A percentile compares a stretch with the other conserved stretches of the same genome.
phyloP scores from a whole-genome alignment of 2,329 filamentous ascomycete genomes.

The Nemania diffusa region DNA sequence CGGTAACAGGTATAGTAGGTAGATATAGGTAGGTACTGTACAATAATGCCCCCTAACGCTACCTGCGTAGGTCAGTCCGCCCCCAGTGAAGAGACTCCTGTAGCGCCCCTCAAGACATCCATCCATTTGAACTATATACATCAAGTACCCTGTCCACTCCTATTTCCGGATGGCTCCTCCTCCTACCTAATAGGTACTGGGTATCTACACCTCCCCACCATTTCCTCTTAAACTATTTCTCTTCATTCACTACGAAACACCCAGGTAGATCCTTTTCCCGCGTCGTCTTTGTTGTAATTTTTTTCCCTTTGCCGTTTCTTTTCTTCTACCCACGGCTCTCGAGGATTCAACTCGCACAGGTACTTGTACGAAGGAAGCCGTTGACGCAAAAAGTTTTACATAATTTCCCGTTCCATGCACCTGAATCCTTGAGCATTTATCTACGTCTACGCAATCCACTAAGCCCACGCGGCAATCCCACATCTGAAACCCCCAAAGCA shows the following conservation, averaged over 20 bases:
- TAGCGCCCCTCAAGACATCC: neutral
- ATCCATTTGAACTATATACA: neutral
- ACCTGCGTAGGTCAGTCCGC: neutral
- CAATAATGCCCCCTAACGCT: neutral
- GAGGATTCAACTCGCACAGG: slow-evolving; percentile 9
- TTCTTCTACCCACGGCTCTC: neutral
- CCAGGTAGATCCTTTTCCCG: slow-evolving; percentile 17
- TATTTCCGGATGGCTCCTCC: slow-evolving; percentile 24
- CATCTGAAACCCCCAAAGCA: slow-evolving; percentile 42
- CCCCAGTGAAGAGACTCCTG: neutral
- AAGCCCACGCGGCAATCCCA: slow-evolving; percentile 35
- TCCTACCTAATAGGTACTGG: neutral
- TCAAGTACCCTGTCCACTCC: slow-evolving; percentile 25
- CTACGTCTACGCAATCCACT: slow-evolving; percentile 23
- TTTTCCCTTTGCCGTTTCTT: neutral
- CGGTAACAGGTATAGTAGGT: neutral
- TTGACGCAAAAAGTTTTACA: slow-evolving; percentile 3
- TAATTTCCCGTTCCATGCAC: slow-evolving; percentile 15
- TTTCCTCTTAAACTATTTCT: slow-evolving; percentile 21
- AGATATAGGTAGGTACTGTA: neutral
- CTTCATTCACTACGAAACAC: slow-evolving; percentile 24
- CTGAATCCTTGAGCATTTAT: slow-evolving; percentile 20
- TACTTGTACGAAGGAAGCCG: slow-evolving; percentile 3
- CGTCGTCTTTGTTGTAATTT: slow-evolving; percentile 8
- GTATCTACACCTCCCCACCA: slow-evolving; percentile 29